Percentiles rank a stretch among this genome's conserved stretches.
These are phyloP conservation scores for Scheffersomyces titani DNA, from an alignment of 1,139 yeast species.

Conservation along the genomic window DNA sequence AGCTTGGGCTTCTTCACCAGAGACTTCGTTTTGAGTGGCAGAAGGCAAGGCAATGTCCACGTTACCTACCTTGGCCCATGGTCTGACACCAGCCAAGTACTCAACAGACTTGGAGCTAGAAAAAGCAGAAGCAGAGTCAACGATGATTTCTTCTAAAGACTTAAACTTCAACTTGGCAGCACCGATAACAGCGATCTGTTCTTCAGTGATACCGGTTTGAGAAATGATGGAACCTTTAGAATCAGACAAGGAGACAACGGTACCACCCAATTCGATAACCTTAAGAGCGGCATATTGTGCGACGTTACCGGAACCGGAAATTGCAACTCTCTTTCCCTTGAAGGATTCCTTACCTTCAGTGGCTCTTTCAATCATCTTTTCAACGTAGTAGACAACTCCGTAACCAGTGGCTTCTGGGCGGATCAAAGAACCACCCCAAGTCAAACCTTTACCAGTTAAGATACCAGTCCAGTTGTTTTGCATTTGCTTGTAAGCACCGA, in stretches of 20 bases:
- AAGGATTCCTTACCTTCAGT: conserved; percentile 85
- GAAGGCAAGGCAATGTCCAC: conserved; percentile 97
- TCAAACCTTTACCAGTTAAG: conserved; percentile 94
- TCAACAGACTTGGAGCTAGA: conserved; percentile 54
- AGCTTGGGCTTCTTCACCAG: conserved; percentile 95
- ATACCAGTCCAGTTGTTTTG: conserved; percentile 96
- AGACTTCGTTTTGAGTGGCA: conserved; percentile 98
- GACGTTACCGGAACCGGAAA: conserved; percentile 98
- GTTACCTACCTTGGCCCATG: conserved; percentile 91
- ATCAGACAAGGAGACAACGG: conserved; percentile 90
- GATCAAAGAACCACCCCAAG: conserved; percentile 98
- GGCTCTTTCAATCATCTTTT: conserved; percentile 96
- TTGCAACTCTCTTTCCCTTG: conserved; percentile 90
- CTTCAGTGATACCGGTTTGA: conserved; percentile 78
- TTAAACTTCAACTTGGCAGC: conserved; percentile 82
- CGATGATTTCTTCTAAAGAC: conserved; percentile 68
- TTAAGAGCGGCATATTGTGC: conserved; percentile 98
- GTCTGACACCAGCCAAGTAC: conserved; percentile 92
- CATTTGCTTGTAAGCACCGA: conserved; percentile 94
- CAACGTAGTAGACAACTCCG: conserved; percentile 95
- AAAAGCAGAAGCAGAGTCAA: conserved; percentile 59
- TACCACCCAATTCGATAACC: conserved; percentile 95
- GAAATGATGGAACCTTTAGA: conserved; percentile 86
- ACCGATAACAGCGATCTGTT: conserved; percentile 75
- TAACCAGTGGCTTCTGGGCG: conserved; percentile 99